A percentile compares a stretch with the other conserved stretches of the same genome.
These are phyloP conservation scores for Darksidea phi DNA, from an alignment of 495 filamentous ascomycete genomes.

Conservation along the genomic window DNA sequence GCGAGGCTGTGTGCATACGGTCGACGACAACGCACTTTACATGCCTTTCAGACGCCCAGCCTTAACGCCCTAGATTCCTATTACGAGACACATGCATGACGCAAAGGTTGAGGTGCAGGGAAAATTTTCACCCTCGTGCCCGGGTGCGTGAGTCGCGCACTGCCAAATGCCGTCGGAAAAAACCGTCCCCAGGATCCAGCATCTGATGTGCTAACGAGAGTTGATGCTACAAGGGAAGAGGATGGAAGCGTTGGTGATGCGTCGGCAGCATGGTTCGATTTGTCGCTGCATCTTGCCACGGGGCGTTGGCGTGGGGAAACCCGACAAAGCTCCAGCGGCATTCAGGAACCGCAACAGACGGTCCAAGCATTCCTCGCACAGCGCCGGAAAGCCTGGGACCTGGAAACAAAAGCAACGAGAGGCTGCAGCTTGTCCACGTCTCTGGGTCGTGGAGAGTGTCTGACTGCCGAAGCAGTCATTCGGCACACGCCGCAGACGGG, in stretches of 20 bases:
- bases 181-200: not conserved
- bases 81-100: constrained; percentile 25
- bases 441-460: constrained; percentile 23
- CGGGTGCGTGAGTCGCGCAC: not conserved
- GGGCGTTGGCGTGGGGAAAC: constrained; percentile 24
- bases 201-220: not conserved
- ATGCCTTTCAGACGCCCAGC: constrained; percentile 4
- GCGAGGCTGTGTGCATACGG: constrained; percentile 21
- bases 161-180: not conserved
- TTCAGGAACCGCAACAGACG: constrained; percentile 33
- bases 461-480: constrained; percentile 22
- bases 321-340: not conserved
- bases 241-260: not conserved
- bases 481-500: not conserved
- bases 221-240: not conserved
- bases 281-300: constrained; percentile 2
- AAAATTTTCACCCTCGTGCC: constrained; percentile 27
- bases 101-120: constrained; percentile 3
- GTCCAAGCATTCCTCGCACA: constrained; percentile 15
- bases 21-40: constrained; percentile 13
- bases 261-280: not conserved
- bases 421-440: constrained; percentile 31
- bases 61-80: constrained; percentile 5
- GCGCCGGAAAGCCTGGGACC: constrained; percentile 23
- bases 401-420: constrained; percentile 38